Percentiles rank a stretch among this genome's conserved stretches.
These are phyloP conservation scores for Mycena albidolilacea DNA, from an alignment of 768 basidiomycete species.

Conservation along the genomic window DNA sequence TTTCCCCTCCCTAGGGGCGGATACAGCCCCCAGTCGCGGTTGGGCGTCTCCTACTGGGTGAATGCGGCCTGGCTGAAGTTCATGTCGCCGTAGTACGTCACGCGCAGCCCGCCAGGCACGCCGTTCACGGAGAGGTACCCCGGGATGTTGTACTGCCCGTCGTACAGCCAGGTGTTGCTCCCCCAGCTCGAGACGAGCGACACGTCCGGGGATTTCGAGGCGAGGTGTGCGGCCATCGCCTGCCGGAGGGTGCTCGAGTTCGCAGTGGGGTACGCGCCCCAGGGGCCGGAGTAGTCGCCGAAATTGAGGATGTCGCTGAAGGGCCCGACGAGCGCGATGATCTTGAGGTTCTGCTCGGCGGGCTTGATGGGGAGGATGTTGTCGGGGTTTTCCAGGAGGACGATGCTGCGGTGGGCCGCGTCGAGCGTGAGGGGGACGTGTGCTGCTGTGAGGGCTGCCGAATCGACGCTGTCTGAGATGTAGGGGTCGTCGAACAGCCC, in stretches of 20 bases:
- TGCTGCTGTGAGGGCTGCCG: constrained; percentile 36
- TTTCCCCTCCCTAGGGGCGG: constrained; percentile 9
- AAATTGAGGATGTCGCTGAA: constrained; percentile 45
- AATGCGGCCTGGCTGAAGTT: constrained; percentile 42
- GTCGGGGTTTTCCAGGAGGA: constrained; percentile 45
- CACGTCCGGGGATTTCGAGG: constrained; percentile 7
- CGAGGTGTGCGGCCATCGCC: constrained; percentile 37
- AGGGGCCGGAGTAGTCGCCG: constrained; percentile 45
- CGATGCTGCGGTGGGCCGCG: constrained; percentile 43
- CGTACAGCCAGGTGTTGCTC: constrained; percentile 43
- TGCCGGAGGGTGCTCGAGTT: constrained; percentile 43
- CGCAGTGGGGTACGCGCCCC: constrained; percentile 42
- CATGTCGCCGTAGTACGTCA: constrained; percentile 44
- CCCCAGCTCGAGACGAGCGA: constrained; percentile 44
- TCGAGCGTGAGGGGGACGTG: constrained; percentile 45
- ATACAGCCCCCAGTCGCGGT: constrained; percentile 46
- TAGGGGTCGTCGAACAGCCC: constrained; percentile 40
- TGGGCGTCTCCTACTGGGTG: constrained; percentile 42
- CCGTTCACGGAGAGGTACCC: constrained; percentile 41
- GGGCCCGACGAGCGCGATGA: constrained; percentile 45
- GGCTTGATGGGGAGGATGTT: constrained; percentile 43
- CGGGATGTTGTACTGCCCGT: constrained; percentile 46
- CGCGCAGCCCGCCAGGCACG: constrained; percentile 34
- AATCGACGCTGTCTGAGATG: constrained; percentile 39
- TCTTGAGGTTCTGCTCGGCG: constrained; percentile 33